Conservation (phyloP, 2,329 filamentous ascomycete species). For the Lomentospora prolificans region DNA sequence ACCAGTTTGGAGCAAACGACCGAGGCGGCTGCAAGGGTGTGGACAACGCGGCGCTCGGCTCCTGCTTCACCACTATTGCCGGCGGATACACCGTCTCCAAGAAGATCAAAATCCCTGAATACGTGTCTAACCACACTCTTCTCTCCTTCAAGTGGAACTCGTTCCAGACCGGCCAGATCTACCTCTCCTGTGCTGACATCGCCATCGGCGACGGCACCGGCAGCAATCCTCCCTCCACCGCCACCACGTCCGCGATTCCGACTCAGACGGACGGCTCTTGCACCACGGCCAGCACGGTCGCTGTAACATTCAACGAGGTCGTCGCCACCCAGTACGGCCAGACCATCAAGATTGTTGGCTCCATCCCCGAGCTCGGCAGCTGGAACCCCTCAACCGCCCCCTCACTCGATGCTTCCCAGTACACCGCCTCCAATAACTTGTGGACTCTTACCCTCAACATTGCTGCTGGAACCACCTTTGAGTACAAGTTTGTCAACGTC, state of each 20-base stretch:
- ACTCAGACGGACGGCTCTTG: conserved; percentile 16
- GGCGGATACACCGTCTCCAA: conserved; percentile 44
- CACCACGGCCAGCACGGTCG: conserved; percentile 22
- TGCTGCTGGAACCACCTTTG: conserved; percentile 38
- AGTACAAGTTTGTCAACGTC: conserved; percentile 54
- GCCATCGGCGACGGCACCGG: conserved; percentile 24
- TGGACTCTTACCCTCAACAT: conserved; percentile 45
- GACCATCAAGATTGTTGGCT: conserved; percentile 38
- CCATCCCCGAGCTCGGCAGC: conserved; percentile 20
- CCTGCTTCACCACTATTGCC: conserved; percentile 40
- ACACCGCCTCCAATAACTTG: conserved; percentile 39
- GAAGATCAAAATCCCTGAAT: conserved; percentile 39
- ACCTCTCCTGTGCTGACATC: conserved; percentile 43
- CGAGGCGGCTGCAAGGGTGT: conserved; percentile 35
- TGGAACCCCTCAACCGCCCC: conserved; percentile 32
- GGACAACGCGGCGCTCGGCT: conserved; percentile 30
- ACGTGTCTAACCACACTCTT: conserved; percentile 37
- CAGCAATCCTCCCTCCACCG: conserved; percentile 13
- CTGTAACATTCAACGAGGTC: conserved; percentile 31
- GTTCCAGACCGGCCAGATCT: conserved; percentile 43
- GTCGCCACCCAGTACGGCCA: conserved; percentile 35
- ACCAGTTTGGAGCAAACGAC: conserved; percentile 27
- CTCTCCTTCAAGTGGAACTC: conserved; percentile 45
- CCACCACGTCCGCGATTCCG: conserved; percentile 12
- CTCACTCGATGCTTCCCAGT: conserved; percentile 39